Percentiles rank a stretch among this genome's conserved stretches.
These are phyloP conservation scores for Starmera dryadoides DNA, from an alignment of 805 yeast species.

Conservation along the genomic window DNA sequence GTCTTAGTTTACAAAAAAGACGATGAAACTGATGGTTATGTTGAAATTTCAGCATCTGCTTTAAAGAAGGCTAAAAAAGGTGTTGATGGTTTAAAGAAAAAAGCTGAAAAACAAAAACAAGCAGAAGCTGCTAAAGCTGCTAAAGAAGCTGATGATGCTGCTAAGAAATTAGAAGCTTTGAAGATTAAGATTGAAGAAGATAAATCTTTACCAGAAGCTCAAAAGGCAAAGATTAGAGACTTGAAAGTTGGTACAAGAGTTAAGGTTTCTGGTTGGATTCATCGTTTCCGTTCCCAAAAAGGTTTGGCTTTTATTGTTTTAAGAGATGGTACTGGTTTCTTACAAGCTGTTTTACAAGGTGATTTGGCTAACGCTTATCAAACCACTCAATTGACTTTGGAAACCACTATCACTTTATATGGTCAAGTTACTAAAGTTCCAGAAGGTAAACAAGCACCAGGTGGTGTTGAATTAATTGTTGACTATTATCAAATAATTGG, in stretches of 20 bases:
- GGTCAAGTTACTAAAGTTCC: slow-evolving; percentile 83
- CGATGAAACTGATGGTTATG: slow-evolving; percentile 54
- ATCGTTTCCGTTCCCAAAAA: slow-evolving; percentile 88
- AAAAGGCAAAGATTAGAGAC: slow-evolving; percentile 49
- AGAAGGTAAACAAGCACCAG: slow-evolving; percentile 96
- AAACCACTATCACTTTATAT: slow-evolving; percentile 71
- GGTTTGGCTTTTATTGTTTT: slow-evolving; percentile 85
- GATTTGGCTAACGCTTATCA: slow-evolving; percentile 87
- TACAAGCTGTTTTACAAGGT: slow-evolving; percentile 85
- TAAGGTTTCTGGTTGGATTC: slow-evolving; percentile 89
- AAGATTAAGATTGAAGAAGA: slow-evolving; percentile 74
- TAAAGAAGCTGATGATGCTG: slow-evolving; percentile 64
- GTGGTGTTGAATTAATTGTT: slow-evolving; percentile 88
- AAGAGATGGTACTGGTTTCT: slow-evolving; percentile 91
- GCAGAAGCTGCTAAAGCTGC: slow-evolving; percentile 44
- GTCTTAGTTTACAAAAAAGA: slow-evolving; percentile 53
- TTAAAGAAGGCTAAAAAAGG: slow-evolving; percentile 96
- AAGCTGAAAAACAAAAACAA: slow-evolving; percentile 42
- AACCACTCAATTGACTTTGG: slow-evolving; percentile 81
- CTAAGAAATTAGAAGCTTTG: slow-evolving; percentile 71
- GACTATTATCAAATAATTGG: slow-evolving; percentile 89
- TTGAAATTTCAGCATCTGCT: slow-evolving; percentile 82
- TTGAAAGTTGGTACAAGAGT: slow-evolving; percentile 63
- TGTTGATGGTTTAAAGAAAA: slow-evolving; percentile 82
- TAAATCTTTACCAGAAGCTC: slow-evolving; percentile 60